Percentiles rank a stretch among this genome's conserved stretches.
These are phyloP conservation scores for Edaphochlamys debaryana DNA, from an alignment of 139 green algal species.

Conservation along the genomic window DNA sequence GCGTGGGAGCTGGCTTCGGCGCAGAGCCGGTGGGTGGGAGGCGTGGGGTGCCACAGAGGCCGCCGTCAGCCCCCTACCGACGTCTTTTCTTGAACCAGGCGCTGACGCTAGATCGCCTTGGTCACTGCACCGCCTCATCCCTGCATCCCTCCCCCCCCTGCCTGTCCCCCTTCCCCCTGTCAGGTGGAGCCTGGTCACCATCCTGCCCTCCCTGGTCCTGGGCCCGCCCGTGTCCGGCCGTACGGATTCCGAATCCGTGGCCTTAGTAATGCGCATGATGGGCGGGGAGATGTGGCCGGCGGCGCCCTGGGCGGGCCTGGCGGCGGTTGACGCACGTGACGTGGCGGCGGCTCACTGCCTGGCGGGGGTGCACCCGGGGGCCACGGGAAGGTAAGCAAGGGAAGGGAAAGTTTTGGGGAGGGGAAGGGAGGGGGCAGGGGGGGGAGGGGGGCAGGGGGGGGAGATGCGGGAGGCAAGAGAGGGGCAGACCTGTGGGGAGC, in stretches of 20 bases:
- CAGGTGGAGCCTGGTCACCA: conserved; percentile 54
- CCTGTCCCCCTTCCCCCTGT: background rate
- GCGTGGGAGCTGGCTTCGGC: conserved; percentile 52
- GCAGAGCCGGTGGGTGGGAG: conserved; percentile 15
- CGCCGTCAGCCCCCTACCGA: too few species aligned
- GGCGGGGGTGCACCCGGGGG: conserved; percentile 36
- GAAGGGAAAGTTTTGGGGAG: too few species aligned
- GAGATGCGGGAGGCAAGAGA: too few species aligned
- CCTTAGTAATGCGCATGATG: conserved; percentile 40
- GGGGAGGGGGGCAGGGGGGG: too few species aligned
- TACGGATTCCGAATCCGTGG: conserved; percentile 31
- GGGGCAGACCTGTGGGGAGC: too few species aligned
- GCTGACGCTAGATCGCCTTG: background rate
- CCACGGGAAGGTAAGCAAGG: conserved; percentile 27
- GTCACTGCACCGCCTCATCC: background rate
- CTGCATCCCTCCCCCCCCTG: background rate
- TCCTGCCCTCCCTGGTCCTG: conserved; percentile 55
- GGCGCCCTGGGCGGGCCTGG: conserved; percentile 31
- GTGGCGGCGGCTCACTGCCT: conserved; percentile 67
- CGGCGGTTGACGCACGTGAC: conserved; percentile 61
- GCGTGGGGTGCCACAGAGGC: background rate
- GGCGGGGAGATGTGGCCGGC: conserved; percentile 42
- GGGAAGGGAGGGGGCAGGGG: too few species aligned
- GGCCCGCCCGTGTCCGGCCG: conserved; percentile 41
- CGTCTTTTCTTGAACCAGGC: background rate